Evolutionary conservation across 2,329 filamentous ascomycete genomes (phyloP).

Genomic region (Verticillium zaregamsianum): DNA sequence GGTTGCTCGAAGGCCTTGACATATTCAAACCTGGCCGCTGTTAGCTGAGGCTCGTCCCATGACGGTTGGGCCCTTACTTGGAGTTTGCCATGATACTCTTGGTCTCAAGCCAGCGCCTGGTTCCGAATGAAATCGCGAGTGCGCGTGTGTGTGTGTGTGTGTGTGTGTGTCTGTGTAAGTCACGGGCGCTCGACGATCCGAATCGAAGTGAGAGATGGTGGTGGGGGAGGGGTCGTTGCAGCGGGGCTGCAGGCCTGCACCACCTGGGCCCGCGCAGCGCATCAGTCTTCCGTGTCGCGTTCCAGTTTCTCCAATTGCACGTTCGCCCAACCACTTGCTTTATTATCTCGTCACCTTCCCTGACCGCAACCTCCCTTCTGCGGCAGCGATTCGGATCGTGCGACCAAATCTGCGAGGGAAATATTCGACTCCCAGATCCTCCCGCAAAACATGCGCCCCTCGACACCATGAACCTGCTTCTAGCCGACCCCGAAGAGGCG

Average conservation of each 20-base stretch:
- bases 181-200: not conserved
- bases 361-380: not conserved
- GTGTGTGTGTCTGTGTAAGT: not conserved
- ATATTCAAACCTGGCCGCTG: slow-evolving; percentile 74
- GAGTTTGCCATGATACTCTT: slow-evolving; percentile 47
- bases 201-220: slow-evolving; percentile 2
- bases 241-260: not conserved
- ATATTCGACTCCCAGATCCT: not conserved
- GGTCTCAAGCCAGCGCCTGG: not conserved
- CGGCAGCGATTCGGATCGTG: not conserved
- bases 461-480: slow-evolving; percentile 50
- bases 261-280: not conserved
- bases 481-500: slow-evolving; percentile 46
- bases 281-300: not conserved
- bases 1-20: slow-evolving; percentile 84
- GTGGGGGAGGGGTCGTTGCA: slow-evolving; percentile 13
- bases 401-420: not conserved
- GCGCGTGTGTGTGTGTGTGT: not conserved
- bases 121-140: not conserved
- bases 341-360: not conserved
- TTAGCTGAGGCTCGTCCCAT: not conserved
- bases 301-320: not conserved
- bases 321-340: not conserved
- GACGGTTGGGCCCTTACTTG: slow-evolving; percentile 33
- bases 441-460: not conserved